Conservation (phyloP, 768 basidiomycete genomes). For the Lepiota venenata region DNA sequence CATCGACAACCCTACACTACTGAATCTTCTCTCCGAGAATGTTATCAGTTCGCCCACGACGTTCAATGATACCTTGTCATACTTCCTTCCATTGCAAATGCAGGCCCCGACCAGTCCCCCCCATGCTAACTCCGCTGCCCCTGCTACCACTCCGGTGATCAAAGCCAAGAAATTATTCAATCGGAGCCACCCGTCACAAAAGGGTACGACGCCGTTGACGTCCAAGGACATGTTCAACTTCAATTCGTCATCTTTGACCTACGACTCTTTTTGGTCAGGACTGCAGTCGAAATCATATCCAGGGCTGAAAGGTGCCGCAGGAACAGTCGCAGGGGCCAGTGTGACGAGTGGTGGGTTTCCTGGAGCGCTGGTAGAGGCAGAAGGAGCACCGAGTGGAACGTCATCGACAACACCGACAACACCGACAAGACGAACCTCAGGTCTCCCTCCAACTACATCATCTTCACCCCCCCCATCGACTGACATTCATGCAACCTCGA, state of each 20-base stretch:
- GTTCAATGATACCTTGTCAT: too few relatives aligned
- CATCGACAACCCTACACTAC: neutral
- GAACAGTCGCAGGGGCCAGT: neutral
- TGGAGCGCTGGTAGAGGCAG: neutral
- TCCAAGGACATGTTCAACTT: constrained; percentile 6
- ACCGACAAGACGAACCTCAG: neutral
- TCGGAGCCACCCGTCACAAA: neutral
- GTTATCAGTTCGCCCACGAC: too few relatives aligned
- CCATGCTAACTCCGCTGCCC: neutral
- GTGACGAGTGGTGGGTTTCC: neutral
- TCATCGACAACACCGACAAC: neutral
- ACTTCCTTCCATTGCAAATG: too few relatives aligned
- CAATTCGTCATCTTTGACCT: neutral
- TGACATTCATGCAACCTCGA: neutral
- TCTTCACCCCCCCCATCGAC: neutral
- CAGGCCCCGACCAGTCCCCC: neutral
- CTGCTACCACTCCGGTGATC: neutral
- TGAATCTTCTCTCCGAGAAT: neutral
- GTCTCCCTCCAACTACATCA: neutral
- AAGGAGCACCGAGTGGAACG: neutral
- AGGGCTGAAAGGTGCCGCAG: neutral
- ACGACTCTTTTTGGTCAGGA: constrained; percentile 11
- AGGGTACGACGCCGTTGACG: neutral
- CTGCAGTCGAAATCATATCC: constrained; percentile 9
- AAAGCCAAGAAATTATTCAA: neutral